phyloP scores from a whole-genome alignment of 1,139 yeast genomes.

The Magnusiomyces clavatus region DNA sequence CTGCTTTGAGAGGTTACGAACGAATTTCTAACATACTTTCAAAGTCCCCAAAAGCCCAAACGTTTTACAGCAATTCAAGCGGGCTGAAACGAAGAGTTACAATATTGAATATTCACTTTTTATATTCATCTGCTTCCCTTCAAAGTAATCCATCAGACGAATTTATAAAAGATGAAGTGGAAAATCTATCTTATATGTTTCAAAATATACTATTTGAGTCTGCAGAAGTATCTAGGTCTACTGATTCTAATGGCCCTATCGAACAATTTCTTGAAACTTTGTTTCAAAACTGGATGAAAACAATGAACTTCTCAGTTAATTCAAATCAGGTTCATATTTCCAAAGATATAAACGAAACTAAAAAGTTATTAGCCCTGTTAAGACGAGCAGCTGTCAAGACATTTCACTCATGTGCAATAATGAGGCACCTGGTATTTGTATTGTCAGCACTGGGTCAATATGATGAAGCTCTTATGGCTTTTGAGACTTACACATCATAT shows the following conservation, averaged over 20 bases:
- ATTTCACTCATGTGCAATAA: slow-evolving; percentile 41
- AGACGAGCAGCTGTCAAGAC: slow-evolving; percentile 38
- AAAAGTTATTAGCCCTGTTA: slow-evolving; percentile 23
- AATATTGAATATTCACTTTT: slow-evolving; percentile 18
- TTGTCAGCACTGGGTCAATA: slow-evolving; percentile 26
- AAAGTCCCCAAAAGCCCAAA: slow-evolving; percentile 6
- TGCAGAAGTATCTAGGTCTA: slow-evolving; percentile 40
- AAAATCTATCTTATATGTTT: slow-evolving; percentile 13
- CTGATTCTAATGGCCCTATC: slow-evolving; percentile 32
- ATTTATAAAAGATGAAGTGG: slow-evolving; percentile 10
- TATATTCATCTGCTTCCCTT: slow-evolving; percentile 15
- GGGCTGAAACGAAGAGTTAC: slow-evolving; percentile 14
- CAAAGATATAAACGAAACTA: slow-evolving; percentile 17
- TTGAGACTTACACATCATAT: slow-evolving; percentile 38
- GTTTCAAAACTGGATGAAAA: slow-evolving; percentile 29
- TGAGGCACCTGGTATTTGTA: slow-evolving; percentile 34
- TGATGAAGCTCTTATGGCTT: slow-evolving; percentile 36
- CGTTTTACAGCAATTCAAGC: slow-evolving; percentile 1
- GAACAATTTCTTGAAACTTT: slow-evolving; percentile 28
- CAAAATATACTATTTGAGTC: slow-evolving; percentile 20
- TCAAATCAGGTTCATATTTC: slow-evolving; percentile 18
- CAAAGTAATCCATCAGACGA: slow-evolving; percentile 14
- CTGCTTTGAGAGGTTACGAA: slow-evolving; percentile 22
- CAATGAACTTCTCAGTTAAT: slow-evolving; percentile 18
- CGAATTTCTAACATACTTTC: slow-evolving; percentile 14